Conservation (phyloP, 2,329 filamentous ascomycete species). For the Calonectria crousiana region DNA sequence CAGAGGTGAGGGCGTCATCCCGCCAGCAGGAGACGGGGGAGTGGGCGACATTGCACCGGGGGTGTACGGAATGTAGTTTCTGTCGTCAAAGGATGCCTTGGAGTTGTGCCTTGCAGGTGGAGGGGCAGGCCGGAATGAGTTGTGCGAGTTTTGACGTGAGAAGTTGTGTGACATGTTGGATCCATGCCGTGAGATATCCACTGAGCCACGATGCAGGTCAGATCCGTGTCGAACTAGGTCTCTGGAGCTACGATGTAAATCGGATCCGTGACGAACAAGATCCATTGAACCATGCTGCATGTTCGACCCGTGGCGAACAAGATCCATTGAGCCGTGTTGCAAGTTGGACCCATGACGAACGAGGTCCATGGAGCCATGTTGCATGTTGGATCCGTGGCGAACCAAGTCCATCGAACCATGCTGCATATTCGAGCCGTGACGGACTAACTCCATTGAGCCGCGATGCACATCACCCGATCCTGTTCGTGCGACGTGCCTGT, state of each 20-base stretch:
- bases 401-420: constrained; percentile 46
- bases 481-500: constrained; percentile 71
- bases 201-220: constrained; percentile 24
- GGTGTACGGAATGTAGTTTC: constrained; percentile 55
- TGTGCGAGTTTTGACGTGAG: constrained; percentile 55
- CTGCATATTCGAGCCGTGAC: constrained; percentile 52
- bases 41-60: constrained; percentile 72
- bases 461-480: constrained; percentile 54
- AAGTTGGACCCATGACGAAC: constrained; percentile 52
- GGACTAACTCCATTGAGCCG: constrained; percentile 46
- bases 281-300: constrained; percentile 31
- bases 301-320: constrained; percentile 52
- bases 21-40: constrained; percentile 75
- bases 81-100: constrained; percentile 48
- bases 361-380: constrained; percentile 37
- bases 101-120: constrained; percentile 39
- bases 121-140: constrained; percentile 49
- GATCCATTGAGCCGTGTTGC: constrained; percentile 45
- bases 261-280: constrained; percentile 52
- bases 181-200: constrained; percentile 49
- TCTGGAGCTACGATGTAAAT: constrained; percentile 46
- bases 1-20: constrained; percentile 88
- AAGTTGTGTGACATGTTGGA: constrained; percentile 52
- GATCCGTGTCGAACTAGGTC: constrained; percentile 52
- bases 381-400: constrained; percentile 49